Conservation (phyloP, 306 rosid genomes). For the Cicer chorassanicum region DNA sequence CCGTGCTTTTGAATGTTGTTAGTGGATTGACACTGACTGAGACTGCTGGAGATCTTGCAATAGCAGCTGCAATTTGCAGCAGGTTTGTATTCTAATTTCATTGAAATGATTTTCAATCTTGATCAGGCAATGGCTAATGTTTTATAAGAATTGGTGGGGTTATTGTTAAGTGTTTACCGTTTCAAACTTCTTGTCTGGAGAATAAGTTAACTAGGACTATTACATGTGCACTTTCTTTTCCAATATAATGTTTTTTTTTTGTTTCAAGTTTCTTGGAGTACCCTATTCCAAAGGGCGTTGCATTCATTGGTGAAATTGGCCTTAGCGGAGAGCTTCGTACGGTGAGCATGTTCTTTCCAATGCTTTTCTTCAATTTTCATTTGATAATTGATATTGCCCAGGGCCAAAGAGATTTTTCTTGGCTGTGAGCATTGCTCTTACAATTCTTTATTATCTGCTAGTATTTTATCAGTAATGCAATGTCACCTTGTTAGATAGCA, state of each 20-base stretch:
- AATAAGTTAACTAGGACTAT: constrained; percentile 22
- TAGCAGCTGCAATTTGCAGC: constrained; percentile 98
- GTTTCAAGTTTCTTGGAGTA: constrained; percentile 81
- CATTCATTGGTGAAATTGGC: constrained; percentile 95
- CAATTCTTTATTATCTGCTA: neutral
- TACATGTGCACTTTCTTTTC: constrained; percentile 1
- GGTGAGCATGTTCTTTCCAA: constrained; percentile 57
- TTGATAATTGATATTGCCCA: too few relatives aligned
- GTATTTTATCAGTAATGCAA: neutral
- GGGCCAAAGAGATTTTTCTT: neutral
- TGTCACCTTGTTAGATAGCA: neutral
- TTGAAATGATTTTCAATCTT: constrained; percentile 32
- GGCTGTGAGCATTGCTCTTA: neutral
- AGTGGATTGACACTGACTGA: constrained; percentile 73
- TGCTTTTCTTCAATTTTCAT: too few relatives aligned
- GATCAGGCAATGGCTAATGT: constrained; percentile 19
- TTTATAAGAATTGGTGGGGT: constrained; percentile 23
- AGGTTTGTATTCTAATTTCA: constrained; percentile 59
- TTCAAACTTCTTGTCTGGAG: constrained; percentile 37
- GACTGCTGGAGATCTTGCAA: constrained; percentile 96
- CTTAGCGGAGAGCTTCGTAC: constrained; percentile 91
- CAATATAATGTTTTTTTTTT: neutral
- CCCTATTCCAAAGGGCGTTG: constrained; percentile 76
- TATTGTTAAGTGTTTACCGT: neutral
- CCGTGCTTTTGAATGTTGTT: constrained; percentile 74